phyloP scores from a whole-genome alignment of 2,329 filamentous ascomycete genomes.

The Colletotrichum phormii region DNA sequence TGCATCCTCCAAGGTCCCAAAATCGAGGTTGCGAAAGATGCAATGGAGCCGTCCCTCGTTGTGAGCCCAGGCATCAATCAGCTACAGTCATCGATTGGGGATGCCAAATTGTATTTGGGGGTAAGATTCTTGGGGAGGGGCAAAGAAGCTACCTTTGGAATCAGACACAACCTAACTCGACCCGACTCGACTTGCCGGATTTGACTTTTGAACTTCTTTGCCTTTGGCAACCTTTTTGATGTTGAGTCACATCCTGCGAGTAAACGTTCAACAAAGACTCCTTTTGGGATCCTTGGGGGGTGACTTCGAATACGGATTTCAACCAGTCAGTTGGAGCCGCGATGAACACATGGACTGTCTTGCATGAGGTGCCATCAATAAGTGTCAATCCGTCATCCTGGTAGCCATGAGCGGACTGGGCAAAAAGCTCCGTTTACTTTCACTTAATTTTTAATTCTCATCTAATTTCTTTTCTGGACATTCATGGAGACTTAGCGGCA shows the following conservation, averaged over 20 bases:
- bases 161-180: neutral
- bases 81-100: slow-evolving; percentile 3
- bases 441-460: too few relatives aligned
- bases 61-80: slow-evolving; percentile 9
- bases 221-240: neutral
- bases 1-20: slow-evolving; percentile 11
- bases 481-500: neutral
- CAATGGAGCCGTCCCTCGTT: neutral
- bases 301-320: neutral
- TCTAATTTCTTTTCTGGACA: neutral
- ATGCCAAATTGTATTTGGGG: neutral
- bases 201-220: neutral
- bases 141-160: neutral
- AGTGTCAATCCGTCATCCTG: neutral
- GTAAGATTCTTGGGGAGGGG: neutral
- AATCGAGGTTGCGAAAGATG: slow-evolving; percentile 1
- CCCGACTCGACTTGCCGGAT: neutral
- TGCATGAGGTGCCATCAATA: slow-evolving; percentile 13
- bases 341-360: slow-evolving; percentile 29
- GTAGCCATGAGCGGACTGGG: neutral
- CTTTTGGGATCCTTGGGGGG: neutral
- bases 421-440: neutral
- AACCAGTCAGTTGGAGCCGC: slow-evolving; percentile 11
- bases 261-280: neutral
- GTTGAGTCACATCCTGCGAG: slow-evolving; percentile 15